Conservation (phyloP, 2,329 filamentous ascomycete genomes). For the Emmonsiellopsis sp. region DNA sequence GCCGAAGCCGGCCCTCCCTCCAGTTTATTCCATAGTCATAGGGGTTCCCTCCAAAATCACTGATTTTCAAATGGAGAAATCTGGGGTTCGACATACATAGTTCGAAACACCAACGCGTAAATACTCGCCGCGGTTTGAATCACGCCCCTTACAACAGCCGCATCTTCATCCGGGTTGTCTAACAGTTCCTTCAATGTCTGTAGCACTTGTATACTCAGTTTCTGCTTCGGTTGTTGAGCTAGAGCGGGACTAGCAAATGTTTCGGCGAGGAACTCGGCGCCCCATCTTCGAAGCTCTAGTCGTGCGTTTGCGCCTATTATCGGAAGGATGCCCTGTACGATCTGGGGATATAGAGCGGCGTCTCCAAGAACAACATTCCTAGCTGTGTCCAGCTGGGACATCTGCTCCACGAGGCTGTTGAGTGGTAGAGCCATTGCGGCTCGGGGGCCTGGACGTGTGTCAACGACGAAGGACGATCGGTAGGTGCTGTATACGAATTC, state of each 20-base stretch:
- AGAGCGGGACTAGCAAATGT: slow-evolving; percentile 89
- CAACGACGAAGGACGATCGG: background rate
- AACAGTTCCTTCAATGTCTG: slow-evolving; percentile 64
- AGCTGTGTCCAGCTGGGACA: slow-evolving; percentile 81
- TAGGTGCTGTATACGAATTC: background rate
- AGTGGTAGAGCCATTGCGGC: slow-evolving; percentile 12
- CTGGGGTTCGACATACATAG: slow-evolving; percentile 64
- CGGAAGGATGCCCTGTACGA: slow-evolving; percentile 86
- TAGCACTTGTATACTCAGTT: slow-evolving; percentile 65
- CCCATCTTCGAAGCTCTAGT: slow-evolving; percentile 86
- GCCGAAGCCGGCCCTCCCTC: background rate
- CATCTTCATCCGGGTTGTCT: slow-evolving; percentile 65
- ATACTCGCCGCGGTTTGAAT: slow-evolving; percentile 86
- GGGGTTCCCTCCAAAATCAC: slow-evolving; percentile 11
- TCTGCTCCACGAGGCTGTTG: slow-evolving; percentile 60
- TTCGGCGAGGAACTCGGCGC: slow-evolving; percentile 89
- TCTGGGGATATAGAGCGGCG: slow-evolving; percentile 78
- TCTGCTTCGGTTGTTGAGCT: slow-evolving; percentile 66
- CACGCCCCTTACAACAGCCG: slow-evolving; percentile 70
- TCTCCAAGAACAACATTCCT: slow-evolving; percentile 83
- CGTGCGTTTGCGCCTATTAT: slow-evolving; percentile 68
- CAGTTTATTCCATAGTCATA: background rate
- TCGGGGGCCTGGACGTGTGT: background rate
- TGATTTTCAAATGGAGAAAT: background rate
- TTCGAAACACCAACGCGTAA: slow-evolving; percentile 82